Conservation (phyloP, 2,329 filamentous ascomycete genomes). For the Cercospora sojina region DNA sequence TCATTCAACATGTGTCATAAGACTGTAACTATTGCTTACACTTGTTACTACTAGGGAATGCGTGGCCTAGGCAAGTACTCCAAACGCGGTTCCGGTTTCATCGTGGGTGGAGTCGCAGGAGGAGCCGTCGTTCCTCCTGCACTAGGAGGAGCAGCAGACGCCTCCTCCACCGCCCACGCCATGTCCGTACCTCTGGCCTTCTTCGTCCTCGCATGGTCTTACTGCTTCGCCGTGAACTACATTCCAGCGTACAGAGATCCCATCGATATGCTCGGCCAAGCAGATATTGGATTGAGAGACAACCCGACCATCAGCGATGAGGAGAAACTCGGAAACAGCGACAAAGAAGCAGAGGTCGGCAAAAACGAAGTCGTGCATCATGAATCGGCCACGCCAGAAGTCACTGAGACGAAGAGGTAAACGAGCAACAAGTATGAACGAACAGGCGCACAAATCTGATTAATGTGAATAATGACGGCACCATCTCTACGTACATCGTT, state of each 20-base stretch:
- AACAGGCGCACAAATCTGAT: background rate
- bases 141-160: slow-evolving; percentile 67
- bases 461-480: background rate
- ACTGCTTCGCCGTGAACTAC: slow-evolving; percentile 59
- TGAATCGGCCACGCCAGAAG: background rate
- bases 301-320: slow-evolving; percentile 2
- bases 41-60: background rate
- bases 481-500: background rate
- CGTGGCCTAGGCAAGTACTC: slow-evolving; percentile 73
- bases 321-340: background rate
- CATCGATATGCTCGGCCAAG: slow-evolving; percentile 43
- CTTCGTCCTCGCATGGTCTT: slow-evolving; percentile 49
- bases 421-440: background rate
- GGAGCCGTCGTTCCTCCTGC: slow-evolving; percentile 71
- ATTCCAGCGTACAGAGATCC: slow-evolving; percentile 61
- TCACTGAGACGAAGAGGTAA: background rate
- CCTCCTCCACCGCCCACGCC: slow-evolving; percentile 34
- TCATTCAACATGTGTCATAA: background rate
- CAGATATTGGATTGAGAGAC: slow-evolving; percentile 4
- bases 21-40: background rate
- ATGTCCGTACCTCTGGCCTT: slow-evolving; percentile 44
- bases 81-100: slow-evolving; percentile 71
- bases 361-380: background rate
- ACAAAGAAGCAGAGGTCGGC: background rate
- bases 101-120: slow-evolving; percentile 69